These are phyloP conservation scores for Amylocystis lapponica DNA, from an alignment of 768 basidiomycete genomes.

Conservation along the genomic window DNA sequence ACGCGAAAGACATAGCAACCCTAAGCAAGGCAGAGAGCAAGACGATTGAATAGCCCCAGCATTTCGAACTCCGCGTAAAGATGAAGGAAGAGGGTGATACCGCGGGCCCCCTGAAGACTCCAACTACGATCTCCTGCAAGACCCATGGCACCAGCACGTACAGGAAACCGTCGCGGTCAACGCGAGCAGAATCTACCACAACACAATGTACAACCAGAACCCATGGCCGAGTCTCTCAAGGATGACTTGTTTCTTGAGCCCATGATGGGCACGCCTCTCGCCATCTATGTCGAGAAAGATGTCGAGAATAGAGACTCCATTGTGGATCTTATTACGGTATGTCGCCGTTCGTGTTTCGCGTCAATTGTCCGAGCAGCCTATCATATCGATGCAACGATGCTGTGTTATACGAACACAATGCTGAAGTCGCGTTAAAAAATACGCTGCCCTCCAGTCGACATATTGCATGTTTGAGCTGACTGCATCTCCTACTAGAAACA, in stretches of 20 bases:
- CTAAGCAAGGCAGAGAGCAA: too few species aligned
- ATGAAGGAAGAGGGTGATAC: conserved; percentile 4
- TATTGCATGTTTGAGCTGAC: not conserved
- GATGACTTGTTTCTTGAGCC: conserved; percentile 71
- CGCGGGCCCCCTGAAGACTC: conserved; percentile 13
- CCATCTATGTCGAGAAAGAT: conserved; percentile 77
- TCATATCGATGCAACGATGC: not conserved
- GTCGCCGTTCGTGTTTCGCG: conserved; percentile 23
- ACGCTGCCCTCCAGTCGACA: not conserved
- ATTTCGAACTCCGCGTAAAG: conserved; percentile 13
- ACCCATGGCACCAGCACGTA: conserved; percentile 82
- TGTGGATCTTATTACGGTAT: conserved; percentile 59
- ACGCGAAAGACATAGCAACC: too few species aligned
- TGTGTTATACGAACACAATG: not conserved
- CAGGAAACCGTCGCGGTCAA: conserved; percentile 47
- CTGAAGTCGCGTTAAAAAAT: not conserved
- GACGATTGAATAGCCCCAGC: conserved; percentile 1
- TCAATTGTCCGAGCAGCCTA: not conserved
- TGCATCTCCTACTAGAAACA: conserved; percentile 48
- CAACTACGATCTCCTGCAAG: conserved; percentile 27
- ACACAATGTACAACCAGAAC: conserved; percentile 10
- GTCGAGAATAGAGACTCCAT: conserved; percentile 64
- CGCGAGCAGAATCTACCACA: conserved; percentile 31
- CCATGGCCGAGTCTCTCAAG: conserved; percentile 23
- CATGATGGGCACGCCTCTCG: conserved; percentile 71